phyloP scores from a whole-genome alignment of 768 basidiomycete genomes.

The Porphyrellus cyaneotinctus region DNA sequence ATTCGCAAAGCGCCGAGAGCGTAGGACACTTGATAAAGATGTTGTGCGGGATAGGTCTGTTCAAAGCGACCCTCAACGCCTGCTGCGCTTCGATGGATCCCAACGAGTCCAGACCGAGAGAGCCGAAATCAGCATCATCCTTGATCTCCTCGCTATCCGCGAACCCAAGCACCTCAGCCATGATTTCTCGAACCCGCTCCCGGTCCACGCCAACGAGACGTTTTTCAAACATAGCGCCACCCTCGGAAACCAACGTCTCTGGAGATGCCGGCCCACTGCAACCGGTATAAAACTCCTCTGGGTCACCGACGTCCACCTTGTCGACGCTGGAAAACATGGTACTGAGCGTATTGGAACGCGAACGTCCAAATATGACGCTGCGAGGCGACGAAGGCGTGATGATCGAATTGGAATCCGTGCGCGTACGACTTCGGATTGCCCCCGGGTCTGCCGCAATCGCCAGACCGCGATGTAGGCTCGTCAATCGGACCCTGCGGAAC shows the following conservation, averaged over 20 bases:
- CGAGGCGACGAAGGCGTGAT: conserved; percentile 22
- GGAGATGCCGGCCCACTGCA: conserved; percentile 32
- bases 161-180: conserved; percentile 45
- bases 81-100: conserved; percentile 59
- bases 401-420: conserved; percentile 29
- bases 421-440: conserved; percentile 8
- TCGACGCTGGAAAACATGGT: conserved; percentile 8
- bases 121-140: conserved; percentile 44
- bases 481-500: conserved; percentile 54
- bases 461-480: conserved; percentile 46
- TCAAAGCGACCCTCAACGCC: conserved; percentile 39
- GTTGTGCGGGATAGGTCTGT: conserved; percentile 40
- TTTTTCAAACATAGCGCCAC: neutral
- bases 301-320: conserved; percentile 6
- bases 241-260: conserved; percentile 38
- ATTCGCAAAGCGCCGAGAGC: conserved; percentile 20
- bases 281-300: conserved; percentile 1
- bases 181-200: conserved; percentile 33
- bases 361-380: conserved; percentile 28
- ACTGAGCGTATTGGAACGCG: conserved; percentile 25
- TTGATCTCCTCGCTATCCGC: conserved; percentile 32
- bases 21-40: conserved; percentile 43
- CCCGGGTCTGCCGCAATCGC: conserved; percentile 29
- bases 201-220: neutral
- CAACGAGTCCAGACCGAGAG: conserved; percentile 61